These are phyloP conservation scores for Aspergillus homomorphus DNA, from an alignment of 495 filamentous ascomycete species.

Conservation along the genomic window DNA sequence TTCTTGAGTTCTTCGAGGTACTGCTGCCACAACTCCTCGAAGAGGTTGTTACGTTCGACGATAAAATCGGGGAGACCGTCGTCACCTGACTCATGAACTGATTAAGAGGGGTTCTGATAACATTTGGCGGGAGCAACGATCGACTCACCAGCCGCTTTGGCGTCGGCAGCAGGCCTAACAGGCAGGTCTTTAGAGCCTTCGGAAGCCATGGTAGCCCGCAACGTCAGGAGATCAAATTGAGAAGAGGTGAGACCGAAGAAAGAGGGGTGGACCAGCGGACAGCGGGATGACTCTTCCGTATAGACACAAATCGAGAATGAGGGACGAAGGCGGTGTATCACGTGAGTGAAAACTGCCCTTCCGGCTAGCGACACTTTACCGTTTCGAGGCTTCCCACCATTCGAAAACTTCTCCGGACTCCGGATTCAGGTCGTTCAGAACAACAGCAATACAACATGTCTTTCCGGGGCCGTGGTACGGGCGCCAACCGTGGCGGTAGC, in stretches of 20 bases:
- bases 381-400: slow-evolving; percentile 45
- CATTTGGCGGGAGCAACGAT: slow-evolving; percentile 18
- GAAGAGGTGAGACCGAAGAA: slow-evolving; percentile 11
- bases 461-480: slow-evolving; percentile 49
- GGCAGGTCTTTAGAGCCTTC: slow-evolving; percentile 43
- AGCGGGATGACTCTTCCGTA: slow-evolving; percentile 23
- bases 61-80: slow-evolving; percentile 74
- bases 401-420: slow-evolving; percentile 48
- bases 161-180: slow-evolving; percentile 36
- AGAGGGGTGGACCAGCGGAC: slow-evolving; percentile 8
- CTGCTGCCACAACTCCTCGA: slow-evolving; percentile 81
- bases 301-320: slow-evolving; percentile 14
- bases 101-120: slow-evolving; percentile 30
- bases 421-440: slow-evolving; percentile 26
- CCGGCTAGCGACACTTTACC: slow-evolving; percentile 48
- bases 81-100: slow-evolving; percentile 21
- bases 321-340: slow-evolving; percentile 43
- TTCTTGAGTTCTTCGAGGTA: slow-evolving; percentile 66
- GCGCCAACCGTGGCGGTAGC: slow-evolving; percentile 50
- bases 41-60: slow-evolving; percentile 76
- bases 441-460: slow-evolving; percentile 45
- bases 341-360: slow-evolving; percentile 41
- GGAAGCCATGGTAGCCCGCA: slow-evolving; percentile 33
- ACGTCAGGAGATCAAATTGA: slow-evolving; percentile 21
- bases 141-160: slow-evolving; percentile 24